These are phyloP conservation scores for Quercus lobata DNA, from an alignment of 331 rosid genomes.

Conservation along the genomic window DNA sequence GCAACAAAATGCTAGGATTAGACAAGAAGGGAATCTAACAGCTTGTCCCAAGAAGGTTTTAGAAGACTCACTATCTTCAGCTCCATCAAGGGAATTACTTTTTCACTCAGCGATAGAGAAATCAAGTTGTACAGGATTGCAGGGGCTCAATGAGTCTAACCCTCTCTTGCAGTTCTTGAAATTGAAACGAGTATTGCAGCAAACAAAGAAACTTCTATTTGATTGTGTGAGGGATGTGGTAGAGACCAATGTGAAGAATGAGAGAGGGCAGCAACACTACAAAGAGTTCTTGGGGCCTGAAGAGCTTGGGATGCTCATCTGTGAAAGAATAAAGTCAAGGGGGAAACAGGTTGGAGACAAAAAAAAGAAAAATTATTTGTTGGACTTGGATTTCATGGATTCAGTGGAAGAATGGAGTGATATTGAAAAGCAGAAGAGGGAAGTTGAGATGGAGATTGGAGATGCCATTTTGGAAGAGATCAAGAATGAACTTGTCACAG, in stretches of 20 bases:
- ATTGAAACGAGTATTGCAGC: constrained; percentile 43
- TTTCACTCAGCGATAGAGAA: constrained; percentile 33
- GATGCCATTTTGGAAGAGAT: constrained; percentile 52
- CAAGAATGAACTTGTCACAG: constrained; percentile 34
- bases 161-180: constrained; percentile 33
- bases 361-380: constrained; percentile 19
- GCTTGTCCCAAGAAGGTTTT: constrained; percentile 43
- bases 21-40: constrained; percentile 18
- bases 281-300: constrained; percentile 36
- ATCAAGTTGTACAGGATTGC: constrained; percentile 19
- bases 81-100: constrained; percentile 49
- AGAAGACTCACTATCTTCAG: constrained; percentile 50
- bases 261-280: not conserved
- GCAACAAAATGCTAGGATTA: constrained; percentile 13
- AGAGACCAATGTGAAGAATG: constrained; percentile 23
- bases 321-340: constrained; percentile 33
- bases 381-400: constrained; percentile 35
- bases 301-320: constrained; percentile 44
- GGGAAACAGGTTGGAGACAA: constrained; percentile 24
- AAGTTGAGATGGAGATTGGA: constrained; percentile 49
- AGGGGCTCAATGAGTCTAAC: constrained; percentile 27
- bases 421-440: constrained; percentile 34
- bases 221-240: constrained; percentile 64
- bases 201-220: constrained; percentile 61
- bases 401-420: constrained; percentile 49